These are phyloP conservation scores for Malus hybrid DNA, from an alignment of 331 rosid species.

Conservation along the genomic window DNA sequence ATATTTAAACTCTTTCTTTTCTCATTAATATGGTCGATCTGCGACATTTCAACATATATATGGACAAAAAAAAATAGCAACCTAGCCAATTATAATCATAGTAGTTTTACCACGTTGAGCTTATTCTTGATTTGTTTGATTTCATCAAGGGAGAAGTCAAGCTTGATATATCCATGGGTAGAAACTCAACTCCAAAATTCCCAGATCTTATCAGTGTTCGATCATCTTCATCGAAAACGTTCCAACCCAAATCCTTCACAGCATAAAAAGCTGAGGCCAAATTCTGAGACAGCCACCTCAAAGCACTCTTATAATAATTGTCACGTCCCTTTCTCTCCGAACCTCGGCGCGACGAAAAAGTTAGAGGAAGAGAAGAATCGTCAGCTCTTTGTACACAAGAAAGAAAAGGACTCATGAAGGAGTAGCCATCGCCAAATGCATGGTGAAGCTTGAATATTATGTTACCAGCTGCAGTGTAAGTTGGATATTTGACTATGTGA, in stretches of 20 bases:
- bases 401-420: conserved; percentile 2
- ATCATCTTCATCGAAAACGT: not conserved
- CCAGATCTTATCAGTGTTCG: conserved; percentile 4
- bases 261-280: not conserved
- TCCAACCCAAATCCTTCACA: not conserved
- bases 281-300: not conserved
- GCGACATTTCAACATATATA: too few species aligned
- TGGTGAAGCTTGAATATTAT: not conserved
- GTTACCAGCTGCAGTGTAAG: not conserved
- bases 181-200: not conserved
- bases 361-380: conserved; percentile 1
- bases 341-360: not conserved
- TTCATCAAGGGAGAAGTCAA: not conserved
- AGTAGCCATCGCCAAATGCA: conserved; percentile 6
- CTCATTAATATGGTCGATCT: too few species aligned
- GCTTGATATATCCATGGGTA: not conserved
- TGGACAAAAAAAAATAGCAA: too few species aligned
- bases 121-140: not conserved
- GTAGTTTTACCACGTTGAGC: not conserved
- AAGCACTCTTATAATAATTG: not conserved
- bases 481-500: not conserved
- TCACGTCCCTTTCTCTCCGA: not conserved
- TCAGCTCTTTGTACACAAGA: not conserved
- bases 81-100: too few species aligned
- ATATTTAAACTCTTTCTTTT: too few species aligned